Base-by-base conservation (phyloP, 148 eudicot genomes). In the Heliosperma pusillum region DNA sequence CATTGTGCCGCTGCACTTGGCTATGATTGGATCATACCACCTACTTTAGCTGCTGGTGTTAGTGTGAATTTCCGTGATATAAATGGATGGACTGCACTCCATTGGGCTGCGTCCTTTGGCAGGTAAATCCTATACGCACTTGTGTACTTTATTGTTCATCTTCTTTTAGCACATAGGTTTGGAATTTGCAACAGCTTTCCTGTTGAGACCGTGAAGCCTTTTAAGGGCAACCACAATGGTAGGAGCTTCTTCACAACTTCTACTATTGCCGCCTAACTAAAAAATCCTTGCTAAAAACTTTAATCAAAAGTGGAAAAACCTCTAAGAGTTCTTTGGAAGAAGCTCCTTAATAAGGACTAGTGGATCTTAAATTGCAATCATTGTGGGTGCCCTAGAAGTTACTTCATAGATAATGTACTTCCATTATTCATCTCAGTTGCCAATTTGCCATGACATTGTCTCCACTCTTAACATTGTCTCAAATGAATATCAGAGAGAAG, bases 91-190 rank as follows among this genome's bases (percentile, higher is more conserved):
- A 88, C 90, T 56, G 93, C 93, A 22, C 93, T 92, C 71, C 97
- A 92, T 70, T 92, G 91, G 95, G 95, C 97, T 60, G 97, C 93
- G 76, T 89, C 70, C 77, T 86, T 79, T 86, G 97, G 97, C 82
- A 92, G 93, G 97, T 92, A 79, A 65, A 7, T 40, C 50, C 0
- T 57, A 47, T 75, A 17, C 30, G 26, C 66, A 21, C 29, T 5
- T 80, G 7, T 47, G 1, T 25, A 5, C 8, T 75, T 24, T 7
- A 19, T 4, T 24, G 21, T 24, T 19, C 10, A 19, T 25, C 21
- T 65, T 10, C 44, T 9, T 50, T 27, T 6, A 29, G 40, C 44
- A 65, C 69, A 16, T 15, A 17, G 10, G 45, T 11, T 29, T 29
- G 45, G 69, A 29, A 29, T 33, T 65, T 27, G 55, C 55, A 50